A percentile compares a stretch with the other conserved stretches of the same genome.
Evolutionary conservation across 495 filamentous ascomycete genomes (phyloP).

Genomic region (Apodospora peruviana): DNA sequence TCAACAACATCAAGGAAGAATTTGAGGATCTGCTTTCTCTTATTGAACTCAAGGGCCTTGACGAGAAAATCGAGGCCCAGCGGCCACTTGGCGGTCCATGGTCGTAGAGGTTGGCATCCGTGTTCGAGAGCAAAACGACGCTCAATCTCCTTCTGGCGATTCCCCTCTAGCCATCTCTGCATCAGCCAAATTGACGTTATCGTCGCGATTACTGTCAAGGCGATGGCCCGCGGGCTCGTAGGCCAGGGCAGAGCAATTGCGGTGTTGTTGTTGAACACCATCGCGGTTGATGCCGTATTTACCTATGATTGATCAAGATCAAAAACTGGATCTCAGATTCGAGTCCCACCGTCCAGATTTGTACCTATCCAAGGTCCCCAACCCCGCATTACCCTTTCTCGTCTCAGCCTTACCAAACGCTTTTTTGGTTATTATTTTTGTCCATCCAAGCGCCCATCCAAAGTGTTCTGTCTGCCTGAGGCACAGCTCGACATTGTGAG

Average conservation of each 20-base stretch:
- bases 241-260: not conserved
- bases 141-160: not conserved
- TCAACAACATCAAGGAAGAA: conserved; percentile 28
- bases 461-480: too few species aligned
- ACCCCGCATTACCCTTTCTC: too few species aligned
- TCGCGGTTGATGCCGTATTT: too few species aligned
- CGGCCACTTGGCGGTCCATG: conserved; percentile 31
- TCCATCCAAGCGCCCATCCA: too few species aligned
- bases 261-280: too few species aligned
- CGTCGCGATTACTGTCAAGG: not conserved
- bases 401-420: too few species aligned
- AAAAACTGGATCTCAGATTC: too few species aligned
- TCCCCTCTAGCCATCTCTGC: not conserved
- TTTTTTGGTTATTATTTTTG: too few species aligned
- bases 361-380: too few species aligned
- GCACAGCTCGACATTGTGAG: too few species aligned
- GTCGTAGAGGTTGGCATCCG: conserved; percentile 27
- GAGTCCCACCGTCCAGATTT: too few species aligned
- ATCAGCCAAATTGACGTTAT: not conserved
- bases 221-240: not conserved
- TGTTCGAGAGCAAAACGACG: not conserved
- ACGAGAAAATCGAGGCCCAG: conserved; percentile 36
- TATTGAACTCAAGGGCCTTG: conserved; percentile 28
- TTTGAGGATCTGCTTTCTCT: conserved; percentile 28
- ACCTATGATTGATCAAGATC: too few species aligned